Percentiles rank a stretch among this genome's conserved stretches.
Evolutionary conservation across 352 stramenopile genomes (phyloP).

Genomic region (Globisporangium nagaii): DNA sequence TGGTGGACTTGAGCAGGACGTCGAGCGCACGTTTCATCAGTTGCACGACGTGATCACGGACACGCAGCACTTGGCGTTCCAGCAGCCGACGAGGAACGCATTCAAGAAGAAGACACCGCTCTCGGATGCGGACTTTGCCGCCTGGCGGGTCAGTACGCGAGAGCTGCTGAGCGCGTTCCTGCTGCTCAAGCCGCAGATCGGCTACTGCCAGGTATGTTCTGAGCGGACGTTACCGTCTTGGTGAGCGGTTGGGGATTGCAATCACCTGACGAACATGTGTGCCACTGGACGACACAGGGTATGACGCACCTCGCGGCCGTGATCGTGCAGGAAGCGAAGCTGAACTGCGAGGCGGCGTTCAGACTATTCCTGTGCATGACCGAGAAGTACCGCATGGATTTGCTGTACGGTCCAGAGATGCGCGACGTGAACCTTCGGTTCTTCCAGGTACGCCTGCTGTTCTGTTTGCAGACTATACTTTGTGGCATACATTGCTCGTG

Average conservation of each 20-base stretch:
- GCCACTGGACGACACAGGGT: slow-evolving; percentile 19
- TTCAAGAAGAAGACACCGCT: slow-evolving; percentile 20
- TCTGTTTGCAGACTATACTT: too few species aligned
- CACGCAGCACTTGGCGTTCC: slow-evolving; percentile 1
- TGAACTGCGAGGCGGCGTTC: slow-evolving; percentile 42
- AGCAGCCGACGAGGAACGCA: slow-evolving; percentile 4
- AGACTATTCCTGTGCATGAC: slow-evolving; percentile 42
- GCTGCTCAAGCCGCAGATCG: slow-evolving; percentile 44
- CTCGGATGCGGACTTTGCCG: slow-evolving; percentile 23
- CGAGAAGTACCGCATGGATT: slow-evolving; percentile 44
- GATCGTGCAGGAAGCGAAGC: slow-evolving; percentile 38
- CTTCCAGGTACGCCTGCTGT: slow-evolving; percentile 19
- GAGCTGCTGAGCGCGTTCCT: slow-evolving; percentile 36
- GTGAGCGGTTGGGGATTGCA: not conserved
- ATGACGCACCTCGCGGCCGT: slow-evolving; percentile 42
- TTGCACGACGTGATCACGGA: slow-evolving; percentile 12
- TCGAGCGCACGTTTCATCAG: slow-evolving; percentile 42
- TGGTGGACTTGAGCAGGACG: slow-evolving; percentile 20
- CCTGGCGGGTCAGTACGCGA: slow-evolving; percentile 33
- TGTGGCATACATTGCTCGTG: too few species aligned
- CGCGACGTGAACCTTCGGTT: slow-evolving; percentile 48
- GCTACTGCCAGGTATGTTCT: slow-evolving; percentile 44
- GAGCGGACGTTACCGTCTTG: too few species aligned
- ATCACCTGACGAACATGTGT: too few species aligned
- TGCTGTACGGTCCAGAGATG: slow-evolving; percentile 42